A percentile compares a stretch with the other conserved stretches of the same genome.
Evolutionary conservation across 2,329 filamentous ascomycete genomes (phyloP).

Genomic region (Phialophora expanda): DNA sequence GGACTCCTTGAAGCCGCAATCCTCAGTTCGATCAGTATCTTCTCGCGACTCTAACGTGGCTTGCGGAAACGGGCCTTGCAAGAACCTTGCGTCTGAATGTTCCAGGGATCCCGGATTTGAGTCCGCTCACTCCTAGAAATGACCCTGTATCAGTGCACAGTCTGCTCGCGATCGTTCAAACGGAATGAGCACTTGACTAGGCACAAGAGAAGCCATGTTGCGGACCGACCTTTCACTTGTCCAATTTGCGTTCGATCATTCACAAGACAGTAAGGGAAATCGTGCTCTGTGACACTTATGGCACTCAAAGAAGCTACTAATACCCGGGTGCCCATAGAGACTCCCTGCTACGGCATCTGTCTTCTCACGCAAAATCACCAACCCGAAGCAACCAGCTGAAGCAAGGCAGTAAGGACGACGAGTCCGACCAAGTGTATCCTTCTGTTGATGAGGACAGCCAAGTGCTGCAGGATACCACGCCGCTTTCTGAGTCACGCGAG

Average conservation of each 20-base stretch:
- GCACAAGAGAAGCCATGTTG: constrained; percentile 10
- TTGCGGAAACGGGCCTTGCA: neutral
- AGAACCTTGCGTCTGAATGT: no score
- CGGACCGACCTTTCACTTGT: constrained; percentile 18
- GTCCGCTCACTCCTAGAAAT: neutral
- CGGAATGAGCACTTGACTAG: constrained; percentile 15
- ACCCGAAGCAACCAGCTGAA: neutral
- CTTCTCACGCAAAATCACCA: constrained; percentile 15
- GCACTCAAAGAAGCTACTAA: neutral
- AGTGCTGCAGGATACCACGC: neutral
- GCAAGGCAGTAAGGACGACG: neutral
- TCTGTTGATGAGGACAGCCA: neutral
- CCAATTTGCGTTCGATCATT: constrained; percentile 15
- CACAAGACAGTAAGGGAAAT: constrained; percentile 13
- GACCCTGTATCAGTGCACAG: neutral
- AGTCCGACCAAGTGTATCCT: neutral
- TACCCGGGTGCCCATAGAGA: neutral
- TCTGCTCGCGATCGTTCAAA: constrained; percentile 15
- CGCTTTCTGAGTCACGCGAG: neutral
- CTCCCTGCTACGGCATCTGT: constrained; percentile 11
- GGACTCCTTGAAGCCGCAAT: neutral
- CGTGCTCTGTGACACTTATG: neutral
- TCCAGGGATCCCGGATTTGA: neutral
- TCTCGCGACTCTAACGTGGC: neutral
- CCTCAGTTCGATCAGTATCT: neutral